Evolutionary conservation across 1,139 yeast species (phyloP).

Genomic region (Saccharomyces hybrid): DNA sequence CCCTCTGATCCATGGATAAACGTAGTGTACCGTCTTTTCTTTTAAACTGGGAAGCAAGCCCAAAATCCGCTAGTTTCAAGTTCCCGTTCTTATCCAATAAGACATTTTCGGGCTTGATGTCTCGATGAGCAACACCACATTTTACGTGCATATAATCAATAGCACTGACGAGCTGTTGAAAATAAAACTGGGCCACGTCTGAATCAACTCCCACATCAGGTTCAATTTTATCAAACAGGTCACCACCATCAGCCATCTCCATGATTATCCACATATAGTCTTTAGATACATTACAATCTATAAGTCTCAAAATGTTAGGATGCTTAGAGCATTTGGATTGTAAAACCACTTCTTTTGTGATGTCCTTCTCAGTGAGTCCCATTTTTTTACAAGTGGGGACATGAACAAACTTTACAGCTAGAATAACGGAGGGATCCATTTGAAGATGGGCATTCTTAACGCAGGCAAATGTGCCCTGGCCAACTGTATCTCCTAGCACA

Average conservation of each 20-base stretch:
- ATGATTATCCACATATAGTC: conserved; percentile 55
- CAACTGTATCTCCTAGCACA: conserved; percentile 36
- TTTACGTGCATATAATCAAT: conserved; percentile 52
- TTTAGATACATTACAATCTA: conserved; percentile 44
- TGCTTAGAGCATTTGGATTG: conserved; percentile 52
- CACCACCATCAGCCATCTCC: conserved; percentile 66
- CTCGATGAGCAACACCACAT: conserved; percentile 74
- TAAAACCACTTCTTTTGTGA: conserved; percentile 45
- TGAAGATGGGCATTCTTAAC: conserved; percentile 34
- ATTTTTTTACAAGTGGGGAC: conserved; percentile 38
- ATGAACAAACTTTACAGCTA: conserved; percentile 54
- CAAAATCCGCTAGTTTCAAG: conserved; percentile 60
- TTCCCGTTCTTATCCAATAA: conserved; percentile 61
- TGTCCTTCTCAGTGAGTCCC: conserved; percentile 41
- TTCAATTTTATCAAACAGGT: conserved; percentile 64
- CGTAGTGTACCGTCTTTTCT: conserved; percentile 52
- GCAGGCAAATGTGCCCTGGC: conserved; percentile 43
- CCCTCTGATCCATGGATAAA: conserved; percentile 49
- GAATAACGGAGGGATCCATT: conserved; percentile 30
- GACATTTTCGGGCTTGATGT: conserved; percentile 86
- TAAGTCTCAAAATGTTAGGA: conserved; percentile 47
- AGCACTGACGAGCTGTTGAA: conserved; percentile 53
- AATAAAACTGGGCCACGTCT: conserved; percentile 61
- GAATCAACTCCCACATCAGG: conserved; percentile 64
- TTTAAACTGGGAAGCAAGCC: conserved; percentile 51